These are phyloP conservation scores for Pleoardoris graminearum DNA, from an alignment of 2,329 filamentous ascomycete species.

Conservation along the genomic window DNA sequence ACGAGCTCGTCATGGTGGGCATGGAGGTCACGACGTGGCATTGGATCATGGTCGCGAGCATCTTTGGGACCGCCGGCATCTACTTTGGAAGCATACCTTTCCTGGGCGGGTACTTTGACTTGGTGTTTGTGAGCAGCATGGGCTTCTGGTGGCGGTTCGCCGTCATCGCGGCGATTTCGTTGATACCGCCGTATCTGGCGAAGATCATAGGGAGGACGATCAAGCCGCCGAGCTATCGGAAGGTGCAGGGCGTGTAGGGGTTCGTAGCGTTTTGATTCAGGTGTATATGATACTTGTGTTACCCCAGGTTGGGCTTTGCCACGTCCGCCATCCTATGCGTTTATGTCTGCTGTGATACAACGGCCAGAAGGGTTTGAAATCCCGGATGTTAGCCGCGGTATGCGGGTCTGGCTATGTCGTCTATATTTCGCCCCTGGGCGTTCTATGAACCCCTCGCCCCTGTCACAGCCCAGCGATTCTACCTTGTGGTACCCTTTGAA, in stretches of 20 bases:
- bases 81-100: constrained; percentile 86
- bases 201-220: constrained; percentile 84
- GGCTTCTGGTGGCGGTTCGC: constrained; percentile 87
- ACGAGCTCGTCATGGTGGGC: constrained; percentile 96
- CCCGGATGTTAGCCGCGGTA: too few relatives aligned
- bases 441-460: too few relatives aligned
- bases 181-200: constrained; percentile 83
- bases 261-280: neutral
- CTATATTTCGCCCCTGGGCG: too few relatives aligned
- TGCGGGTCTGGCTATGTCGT: too few relatives aligned
- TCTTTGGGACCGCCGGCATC: constrained; percentile 79
- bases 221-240: constrained; percentile 91
- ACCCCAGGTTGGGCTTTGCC: too few relatives aligned
- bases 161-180: constrained; percentile 76
- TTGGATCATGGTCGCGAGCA: constrained; percentile 81
- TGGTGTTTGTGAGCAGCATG: constrained; percentile 74
- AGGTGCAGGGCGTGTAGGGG: constrained; percentile 72
- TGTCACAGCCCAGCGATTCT: too few relatives aligned
- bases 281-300: neutral
- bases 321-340: too few relatives aligned
- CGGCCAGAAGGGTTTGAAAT: too few relatives aligned
- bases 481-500: too few relatives aligned
- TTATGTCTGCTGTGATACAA: too few relatives aligned
- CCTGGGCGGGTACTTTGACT: constrained; percentile 85
- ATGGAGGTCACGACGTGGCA: constrained; percentile 98